Conservation (phyloP, 2,329 filamentous ascomycete species). For the Phialemoniopsis sp. region DNA sequence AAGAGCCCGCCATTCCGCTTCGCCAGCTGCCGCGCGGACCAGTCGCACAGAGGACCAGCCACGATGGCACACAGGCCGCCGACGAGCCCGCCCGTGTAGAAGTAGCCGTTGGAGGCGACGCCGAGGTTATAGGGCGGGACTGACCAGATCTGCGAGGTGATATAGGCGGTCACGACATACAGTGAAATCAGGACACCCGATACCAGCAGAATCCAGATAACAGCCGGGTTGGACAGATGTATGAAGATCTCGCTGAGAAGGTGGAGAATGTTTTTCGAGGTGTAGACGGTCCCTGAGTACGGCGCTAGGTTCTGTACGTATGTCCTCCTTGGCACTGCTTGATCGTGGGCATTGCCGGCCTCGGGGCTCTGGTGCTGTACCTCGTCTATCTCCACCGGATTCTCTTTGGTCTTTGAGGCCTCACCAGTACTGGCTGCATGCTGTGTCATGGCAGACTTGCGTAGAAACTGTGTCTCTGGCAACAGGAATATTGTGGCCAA, state of each 20-base stretch:
- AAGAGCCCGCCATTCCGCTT: constrained; percentile 9
- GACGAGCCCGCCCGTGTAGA: constrained; percentile 33
- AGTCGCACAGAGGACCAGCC: constrained; percentile 13
- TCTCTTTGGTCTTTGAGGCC: constrained; percentile 1
- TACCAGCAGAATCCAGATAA: constrained; percentile 15
- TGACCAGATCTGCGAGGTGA: constrained; percentile 12
- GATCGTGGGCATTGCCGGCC: not conserved
- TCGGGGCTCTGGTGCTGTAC: constrained; percentile 1
- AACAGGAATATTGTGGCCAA: constrained; percentile 18
- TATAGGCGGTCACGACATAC: constrained; percentile 13
- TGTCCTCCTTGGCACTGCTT: not conserved
- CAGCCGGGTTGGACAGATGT: constrained; percentile 12
- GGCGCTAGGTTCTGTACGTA: constrained; percentile 5
- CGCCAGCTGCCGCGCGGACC: constrained; percentile 10
- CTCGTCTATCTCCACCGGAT: not conserved
- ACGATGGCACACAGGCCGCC: constrained; percentile 31
- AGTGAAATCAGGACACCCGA: constrained; percentile 11
- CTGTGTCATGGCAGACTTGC: not conserved
- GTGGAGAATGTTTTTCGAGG: constrained; percentile 6
- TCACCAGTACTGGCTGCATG: not conserved
- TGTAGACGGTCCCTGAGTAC: constrained; percentile 4
- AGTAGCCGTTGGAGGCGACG: constrained; percentile 32
- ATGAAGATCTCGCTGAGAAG: constrained; percentile 11
- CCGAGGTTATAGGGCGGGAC: constrained; percentile 25
- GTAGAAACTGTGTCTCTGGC: constrained; percentile 19